These are phyloP conservation scores for Russula sp. DNA, from an alignment of 768 basidiomycete species.

Conservation along the genomic window DNA sequence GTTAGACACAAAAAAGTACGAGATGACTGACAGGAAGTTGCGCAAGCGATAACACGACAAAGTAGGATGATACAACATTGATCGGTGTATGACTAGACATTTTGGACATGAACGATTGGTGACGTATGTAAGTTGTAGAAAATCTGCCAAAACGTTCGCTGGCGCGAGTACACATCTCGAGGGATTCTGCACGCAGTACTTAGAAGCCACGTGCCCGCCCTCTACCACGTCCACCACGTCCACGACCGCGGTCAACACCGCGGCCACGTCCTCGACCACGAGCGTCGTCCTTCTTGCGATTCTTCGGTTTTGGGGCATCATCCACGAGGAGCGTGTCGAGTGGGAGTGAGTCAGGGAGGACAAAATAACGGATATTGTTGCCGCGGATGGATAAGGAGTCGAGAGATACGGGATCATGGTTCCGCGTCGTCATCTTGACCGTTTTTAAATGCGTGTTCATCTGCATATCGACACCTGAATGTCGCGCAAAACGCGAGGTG, in stretches of 20 bases:
- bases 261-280: conserved; percentile 57
- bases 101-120: conserved; percentile 7
- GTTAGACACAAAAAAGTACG: conserved; percentile 8
- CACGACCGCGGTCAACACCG: conserved; percentile 32
- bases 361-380: conserved; percentile 94
- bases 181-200: background rate
- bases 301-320: conserved; percentile 95
- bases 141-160: background rate
- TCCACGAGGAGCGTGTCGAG: conserved; percentile 95
- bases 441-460: conserved; percentile 99
- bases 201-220: conserved; percentile 39
- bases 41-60: background rate
- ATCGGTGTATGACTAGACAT: conserved; percentile 1
- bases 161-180: background rate
- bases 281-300: conserved; percentile 78
- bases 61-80: conserved; percentile 14
- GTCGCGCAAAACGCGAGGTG: background rate
- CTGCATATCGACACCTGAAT: conserved; percentile 96
- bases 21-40: conserved; percentile 1
- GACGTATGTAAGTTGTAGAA: background rate
- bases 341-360: conserved; percentile 95
- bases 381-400: conserved; percentile 93
- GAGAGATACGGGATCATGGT: conserved; percentile 78
- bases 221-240: conserved; percentile 44
- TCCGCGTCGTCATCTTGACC: conserved; percentile 91